A percentile compares a stretch with the other conserved stretches of the same genome.
phyloP scores from a whole-genome alignment of 2,329 filamentous ascomycete genomes.

The Ambrosiella beaveri region DNA sequence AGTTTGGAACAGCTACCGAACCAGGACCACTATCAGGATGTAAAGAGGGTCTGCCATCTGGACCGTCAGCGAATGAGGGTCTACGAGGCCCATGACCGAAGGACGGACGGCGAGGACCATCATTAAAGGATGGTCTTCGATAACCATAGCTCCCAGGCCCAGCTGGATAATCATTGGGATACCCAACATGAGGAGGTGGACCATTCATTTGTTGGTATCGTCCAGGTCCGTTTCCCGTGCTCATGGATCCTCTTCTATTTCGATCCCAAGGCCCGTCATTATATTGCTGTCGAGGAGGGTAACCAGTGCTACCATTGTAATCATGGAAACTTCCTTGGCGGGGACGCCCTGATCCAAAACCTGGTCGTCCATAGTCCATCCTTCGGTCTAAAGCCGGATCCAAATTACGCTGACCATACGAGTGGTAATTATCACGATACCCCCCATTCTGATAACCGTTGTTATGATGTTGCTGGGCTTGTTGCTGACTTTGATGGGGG shows the following conservation, averaged over 20 bases:
- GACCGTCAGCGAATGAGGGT: background rate
- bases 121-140: slow-evolving; percentile 10
- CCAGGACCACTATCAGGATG: background rate
- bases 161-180: slow-evolving; percentile 1
- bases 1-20: background rate
- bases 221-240: slow-evolving; percentile 3
- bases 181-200: background rate
- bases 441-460: background rate
- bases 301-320: slow-evolving; percentile 8
- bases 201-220: slow-evolving; percentile 7
- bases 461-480: slow-evolving; percentile 15
- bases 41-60: background rate
- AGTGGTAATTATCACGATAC: slow-evolving; percentile 1
- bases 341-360: slow-evolving; percentile 3
- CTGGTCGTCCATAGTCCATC: slow-evolving; percentile 4
- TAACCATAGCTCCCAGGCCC: background rate
- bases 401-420: slow-evolving; percentile 3
- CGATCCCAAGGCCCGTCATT: slow-evolving; percentile 8
- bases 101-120: slow-evolving; percentile 1
- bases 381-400: slow-evolving; percentile 7
- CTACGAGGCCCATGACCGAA: background rate
- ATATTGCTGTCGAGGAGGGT: slow-evolving; percentile 6
- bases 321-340: slow-evolving; percentile 10
- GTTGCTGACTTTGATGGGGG: slow-evolving; percentile 17
- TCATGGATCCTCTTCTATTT: slow-evolving; percentile 9